A percentile compares a stretch with the other conserved stretches of the same genome.
Evolutionary conservation across 1,284 basidiomycete genomes (phyloP).

Genomic region (Uromyces viciae-fabae): DNA sequence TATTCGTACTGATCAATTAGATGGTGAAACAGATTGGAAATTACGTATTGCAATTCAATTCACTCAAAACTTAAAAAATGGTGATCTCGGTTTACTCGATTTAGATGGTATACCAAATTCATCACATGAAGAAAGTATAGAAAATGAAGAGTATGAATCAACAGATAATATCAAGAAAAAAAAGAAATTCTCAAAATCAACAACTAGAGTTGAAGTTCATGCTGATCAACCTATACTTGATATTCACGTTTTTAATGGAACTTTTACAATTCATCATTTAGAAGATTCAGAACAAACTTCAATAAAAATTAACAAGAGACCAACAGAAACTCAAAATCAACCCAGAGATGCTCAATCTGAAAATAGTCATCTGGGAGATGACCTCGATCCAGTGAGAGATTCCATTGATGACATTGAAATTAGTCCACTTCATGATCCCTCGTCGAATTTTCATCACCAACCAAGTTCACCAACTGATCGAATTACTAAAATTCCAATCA

Average conservation of each 20-base stretch:
- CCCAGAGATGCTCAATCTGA: constrained; percentile 43
- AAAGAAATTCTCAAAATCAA: too few species aligned
- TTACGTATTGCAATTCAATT: constrained; percentile 79
- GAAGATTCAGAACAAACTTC: too few species aligned
- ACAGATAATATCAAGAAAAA: not conserved
- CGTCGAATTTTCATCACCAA: not conserved
- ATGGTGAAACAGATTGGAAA: constrained; percentile 99
- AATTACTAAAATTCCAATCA: constrained; percentile 66
- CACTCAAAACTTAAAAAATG: constrained; percentile 69
- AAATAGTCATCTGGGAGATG: constrained; percentile 10
- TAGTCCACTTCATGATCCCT: constrained; percentile 25
- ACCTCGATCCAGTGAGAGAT: constrained; percentile 39
- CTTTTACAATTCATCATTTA: constrained; percentile 69
- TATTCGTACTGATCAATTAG: constrained; percentile 93
- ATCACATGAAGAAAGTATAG: constrained; percentile 64
- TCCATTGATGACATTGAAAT: constrained; percentile 44
- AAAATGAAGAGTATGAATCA: constrained; percentile 3
- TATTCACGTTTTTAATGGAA: constrained; percentile 92
- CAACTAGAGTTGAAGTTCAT: constrained; percentile 55
- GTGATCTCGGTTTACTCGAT: constrained; percentile 64
- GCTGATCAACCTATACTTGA: constrained; percentile 95
- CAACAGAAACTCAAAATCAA: constrained; percentile 55
- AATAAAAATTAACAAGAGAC: not conserved
- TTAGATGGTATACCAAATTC: constrained; percentile 66
- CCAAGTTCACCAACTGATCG: constrained; percentile 32